phyloP scores from a whole-genome alignment of 257 asterid genomes.

The Mentha longifolia region DNA sequence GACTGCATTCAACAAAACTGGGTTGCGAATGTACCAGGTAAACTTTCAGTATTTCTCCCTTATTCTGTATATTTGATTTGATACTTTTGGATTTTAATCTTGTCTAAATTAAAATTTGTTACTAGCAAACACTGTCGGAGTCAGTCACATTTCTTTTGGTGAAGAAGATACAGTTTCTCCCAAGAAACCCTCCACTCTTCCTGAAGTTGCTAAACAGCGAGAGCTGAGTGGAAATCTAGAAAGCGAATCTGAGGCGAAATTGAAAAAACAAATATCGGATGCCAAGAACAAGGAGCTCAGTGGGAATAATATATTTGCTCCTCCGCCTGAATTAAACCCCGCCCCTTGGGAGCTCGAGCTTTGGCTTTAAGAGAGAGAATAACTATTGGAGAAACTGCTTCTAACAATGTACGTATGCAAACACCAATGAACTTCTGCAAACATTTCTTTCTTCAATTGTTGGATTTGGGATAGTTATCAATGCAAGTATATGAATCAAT shows the following conservation, averaged over 20 bases:
- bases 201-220: conserved; percentile 97
- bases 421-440: background rate
- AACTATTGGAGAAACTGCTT: conserved; percentile 79
- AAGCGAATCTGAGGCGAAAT: conserved; percentile 71
- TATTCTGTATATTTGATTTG: background rate
- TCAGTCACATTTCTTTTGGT: conserved; percentile 91
- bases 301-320: conserved; percentile 92
- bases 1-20: conserved; percentile 66
- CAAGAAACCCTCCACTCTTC: conserved; percentile 79
- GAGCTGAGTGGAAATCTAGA: conserved; percentile 92
- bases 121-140: conserved; percentile 73
- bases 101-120: conserved; percentile 4
- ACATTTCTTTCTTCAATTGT: too few species aligned
- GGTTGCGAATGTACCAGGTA: conserved; percentile 95
- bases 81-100: background rate
- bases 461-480: background rate
- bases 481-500: background rate
- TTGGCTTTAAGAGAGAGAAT: conserved; percentile 90
- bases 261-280: conserved; percentile 84
- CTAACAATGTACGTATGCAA: conserved; percentile 52
- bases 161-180: conserved; percentile 82
- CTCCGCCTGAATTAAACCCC: conserved; percentile 98
- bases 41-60: background rate
- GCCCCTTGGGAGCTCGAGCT: conserved; percentile 88
- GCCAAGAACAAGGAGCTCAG: conserved; percentile 93